Evolutionary conservation across 257 asterid species (phyloP).

Genomic region (Thymus quinquecostatus): DNA sequence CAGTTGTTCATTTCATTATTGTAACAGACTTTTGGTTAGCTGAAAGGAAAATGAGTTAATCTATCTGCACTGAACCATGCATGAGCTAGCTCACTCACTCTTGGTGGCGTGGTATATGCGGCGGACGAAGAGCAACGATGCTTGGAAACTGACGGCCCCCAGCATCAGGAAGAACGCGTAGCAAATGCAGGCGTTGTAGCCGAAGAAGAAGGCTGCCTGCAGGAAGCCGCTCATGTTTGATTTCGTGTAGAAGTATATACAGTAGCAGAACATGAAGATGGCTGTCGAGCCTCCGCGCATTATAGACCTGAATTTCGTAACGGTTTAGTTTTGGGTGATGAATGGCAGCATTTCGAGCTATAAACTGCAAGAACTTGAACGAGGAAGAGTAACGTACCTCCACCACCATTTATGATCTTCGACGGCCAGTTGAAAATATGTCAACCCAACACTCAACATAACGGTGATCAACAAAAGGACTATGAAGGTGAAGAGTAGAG

Average conservation of each 20-base stretch:
- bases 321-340: no score
- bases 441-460: slow-evolving; percentile 63
- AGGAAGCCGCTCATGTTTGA: slow-evolving; percentile 74
- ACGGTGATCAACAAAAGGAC: slow-evolving; percentile 62
- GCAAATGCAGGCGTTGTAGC: slow-evolving; percentile 73
- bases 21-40: no score
- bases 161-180: slow-evolving; percentile 76
- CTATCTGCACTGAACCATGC: slow-evolving; percentile 5
- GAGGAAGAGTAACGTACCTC: slow-evolving; percentile 55
- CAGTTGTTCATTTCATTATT: no score
- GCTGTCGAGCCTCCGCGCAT: slow-evolving; percentile 83
- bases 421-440: slow-evolving; percentile 74
- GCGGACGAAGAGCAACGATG: slow-evolving; percentile 62
- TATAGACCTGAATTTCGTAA: slow-evolving; percentile 56
- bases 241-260: slow-evolving; percentile 58
- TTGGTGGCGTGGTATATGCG: slow-evolving; percentile 66
- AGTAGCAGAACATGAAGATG: slow-evolving; percentile 63
- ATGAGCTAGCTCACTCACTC: slow-evolving; percentile 55
- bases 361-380: background rate
- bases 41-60: background rate
- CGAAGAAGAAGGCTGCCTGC: slow-evolving; percentile 66
- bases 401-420: slow-evolving; percentile 93
- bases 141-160: slow-evolving; percentile 65
- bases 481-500: slow-evolving; percentile 55
- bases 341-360: background rate